A percentile compares a stretch with the other conserved stretches of the same genome.
These are phyloP conservation scores for Lathyrus tuberosus DNA, from an alignment of 306 rosid species.

Conservation along the genomic window DNA sequence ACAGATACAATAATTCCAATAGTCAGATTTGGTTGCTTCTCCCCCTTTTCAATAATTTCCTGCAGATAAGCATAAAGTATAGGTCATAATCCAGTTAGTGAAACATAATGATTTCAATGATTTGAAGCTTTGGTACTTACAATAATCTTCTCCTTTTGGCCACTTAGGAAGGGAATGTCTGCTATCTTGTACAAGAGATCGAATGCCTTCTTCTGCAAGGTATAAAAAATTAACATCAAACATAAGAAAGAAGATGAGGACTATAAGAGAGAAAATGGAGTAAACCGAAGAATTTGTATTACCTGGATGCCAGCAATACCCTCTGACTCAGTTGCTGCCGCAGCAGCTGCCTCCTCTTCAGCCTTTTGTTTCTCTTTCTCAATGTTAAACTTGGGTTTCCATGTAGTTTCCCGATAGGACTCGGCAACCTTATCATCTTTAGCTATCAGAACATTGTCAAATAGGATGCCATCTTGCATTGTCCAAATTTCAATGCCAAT, in stretches of 20 bases:
- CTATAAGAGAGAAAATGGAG: background rate
- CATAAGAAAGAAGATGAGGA: slow-evolving; percentile 1
- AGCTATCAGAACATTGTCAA: slow-evolving; percentile 80
- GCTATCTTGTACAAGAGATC: slow-evolving; percentile 85
- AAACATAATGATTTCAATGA: background rate
- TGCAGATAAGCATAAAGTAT: slow-evolving; percentile 40
- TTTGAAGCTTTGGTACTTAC: slow-evolving; percentile 53
- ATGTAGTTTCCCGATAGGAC: slow-evolving; percentile 70
- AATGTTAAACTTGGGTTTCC: slow-evolving; percentile 82
- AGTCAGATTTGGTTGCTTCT: slow-evolving; percentile 80
- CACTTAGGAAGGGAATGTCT: slow-evolving; percentile 72
- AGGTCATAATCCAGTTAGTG: slow-evolving; percentile 14
- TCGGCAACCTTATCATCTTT: slow-evolving; percentile 77
- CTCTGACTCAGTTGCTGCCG: slow-evolving; percentile 48
- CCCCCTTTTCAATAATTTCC: slow-evolving; percentile 91
- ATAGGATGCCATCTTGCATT: slow-evolving; percentile 93
- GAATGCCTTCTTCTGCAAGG: slow-evolving; percentile 85
- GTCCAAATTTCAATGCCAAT: slow-evolving; percentile 99
- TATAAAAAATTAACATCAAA: slow-evolving; percentile 23
- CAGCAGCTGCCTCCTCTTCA: slow-evolving; percentile 66
- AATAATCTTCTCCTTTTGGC: slow-evolving; percentile 58
- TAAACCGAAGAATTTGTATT: background rate
- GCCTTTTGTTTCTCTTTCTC: slow-evolving; percentile 91
- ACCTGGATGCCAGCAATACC: slow-evolving; percentile 72
- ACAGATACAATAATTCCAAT: slow-evolving; percentile 68